A percentile compares a stretch with the other conserved stretches of the same genome.
Evolutionary conservation across 108 stramenopile species (phyloP).

Genomic region (Parmales sp.): DNA sequence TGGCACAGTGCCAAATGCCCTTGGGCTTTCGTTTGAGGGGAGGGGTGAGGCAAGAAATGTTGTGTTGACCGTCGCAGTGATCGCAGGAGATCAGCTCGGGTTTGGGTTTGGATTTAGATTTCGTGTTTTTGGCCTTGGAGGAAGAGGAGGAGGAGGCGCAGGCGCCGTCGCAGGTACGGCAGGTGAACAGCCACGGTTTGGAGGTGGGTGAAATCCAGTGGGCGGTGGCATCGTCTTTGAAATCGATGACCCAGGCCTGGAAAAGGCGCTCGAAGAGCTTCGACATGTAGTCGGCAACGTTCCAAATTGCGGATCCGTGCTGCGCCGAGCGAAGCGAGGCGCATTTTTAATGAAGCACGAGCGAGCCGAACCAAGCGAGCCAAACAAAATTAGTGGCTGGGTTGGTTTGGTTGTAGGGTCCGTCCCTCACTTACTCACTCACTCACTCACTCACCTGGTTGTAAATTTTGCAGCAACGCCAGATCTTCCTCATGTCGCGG

Average conservation of each 20-base stretch:
- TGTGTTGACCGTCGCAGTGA: slow-evolving; percentile 77
- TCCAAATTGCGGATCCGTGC: slow-evolving; percentile 78
- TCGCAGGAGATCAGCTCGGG: slow-evolving; percentile 66
- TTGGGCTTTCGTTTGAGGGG: slow-evolving; percentile 60
- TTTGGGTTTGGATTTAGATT: slow-evolving; percentile 33
- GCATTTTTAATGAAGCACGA: background rate
- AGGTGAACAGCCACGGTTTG: slow-evolving; percentile 74
- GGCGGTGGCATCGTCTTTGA: slow-evolving; percentile 44
- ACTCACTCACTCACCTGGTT: too few relatives aligned
- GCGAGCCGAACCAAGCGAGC: background rate
- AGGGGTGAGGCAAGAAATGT: slow-evolving; percentile 53
- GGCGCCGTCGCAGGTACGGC: slow-evolving; percentile 54
- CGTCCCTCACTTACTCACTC: background rate
- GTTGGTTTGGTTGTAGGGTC: background rate
- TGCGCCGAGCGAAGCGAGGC: slow-evolving; percentile 5
- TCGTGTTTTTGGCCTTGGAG: background rate
- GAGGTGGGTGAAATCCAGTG: slow-evolving; percentile 69
- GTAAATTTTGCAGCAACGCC: slow-evolving; percentile 86
- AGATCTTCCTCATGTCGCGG: slow-evolving; percentile 71
- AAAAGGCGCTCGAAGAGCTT: slow-evolving; percentile 81
- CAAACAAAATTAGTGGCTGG: too few relatives aligned
- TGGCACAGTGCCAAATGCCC: slow-evolving; percentile 73
- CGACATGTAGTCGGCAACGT: slow-evolving; percentile 84
- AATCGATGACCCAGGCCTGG: slow-evolving; percentile 77
- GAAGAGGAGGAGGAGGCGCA: slow-evolving; percentile 29